Conservation (phyloP, 768 basidiomycete species). For the Harrya chromipes region DNA sequence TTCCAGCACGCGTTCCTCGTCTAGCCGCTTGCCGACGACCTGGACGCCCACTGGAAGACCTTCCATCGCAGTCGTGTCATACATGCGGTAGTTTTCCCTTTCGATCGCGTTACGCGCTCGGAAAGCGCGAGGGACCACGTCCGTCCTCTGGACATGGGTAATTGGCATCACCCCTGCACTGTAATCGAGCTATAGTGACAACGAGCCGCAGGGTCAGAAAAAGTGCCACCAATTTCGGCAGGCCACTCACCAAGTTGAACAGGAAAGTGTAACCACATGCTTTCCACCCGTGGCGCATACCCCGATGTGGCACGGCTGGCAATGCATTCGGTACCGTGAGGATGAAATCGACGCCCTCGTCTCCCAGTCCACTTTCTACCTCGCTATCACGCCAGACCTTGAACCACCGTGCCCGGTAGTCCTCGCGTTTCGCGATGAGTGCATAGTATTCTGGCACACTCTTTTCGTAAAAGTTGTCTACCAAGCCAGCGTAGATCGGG, state of each 20-base stretch:
- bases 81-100: constrained; percentile 39
- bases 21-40: constrained; percentile 40
- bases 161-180: constrained; percentile 46
- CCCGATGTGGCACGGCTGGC: constrained; percentile 55
- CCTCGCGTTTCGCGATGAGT: constrained; percentile 44
- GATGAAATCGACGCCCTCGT: constrained; percentile 57
- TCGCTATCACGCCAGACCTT: constrained; percentile 29
- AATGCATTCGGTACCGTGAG: constrained; percentile 60
- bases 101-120: constrained; percentile 36
- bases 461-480: constrained; percentile 49
- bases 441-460: constrained; percentile 48
- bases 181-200: constrained; percentile 38
- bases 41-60: constrained; percentile 46
- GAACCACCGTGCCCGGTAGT: constrained; percentile 41
- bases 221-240: neutral
- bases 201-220: neutral
- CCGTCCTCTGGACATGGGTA: constrained; percentile 35
- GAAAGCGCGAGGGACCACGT: constrained; percentile 27
- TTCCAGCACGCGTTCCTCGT: constrained; percentile 48
- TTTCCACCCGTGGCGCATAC: constrained; percentile 52
- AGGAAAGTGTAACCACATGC: constrained; percentile 63
- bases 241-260: constrained; percentile 56
- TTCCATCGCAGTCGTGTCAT: constrained; percentile 40
- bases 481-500: constrained; percentile 49
- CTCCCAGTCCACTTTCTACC: constrained; percentile 24